Evolutionary conservation across 352 stramenopile genomes (phyloP), one percentile per base, ranked within the genome.

Genomic region (Phytopythium delawarense): DNA sequence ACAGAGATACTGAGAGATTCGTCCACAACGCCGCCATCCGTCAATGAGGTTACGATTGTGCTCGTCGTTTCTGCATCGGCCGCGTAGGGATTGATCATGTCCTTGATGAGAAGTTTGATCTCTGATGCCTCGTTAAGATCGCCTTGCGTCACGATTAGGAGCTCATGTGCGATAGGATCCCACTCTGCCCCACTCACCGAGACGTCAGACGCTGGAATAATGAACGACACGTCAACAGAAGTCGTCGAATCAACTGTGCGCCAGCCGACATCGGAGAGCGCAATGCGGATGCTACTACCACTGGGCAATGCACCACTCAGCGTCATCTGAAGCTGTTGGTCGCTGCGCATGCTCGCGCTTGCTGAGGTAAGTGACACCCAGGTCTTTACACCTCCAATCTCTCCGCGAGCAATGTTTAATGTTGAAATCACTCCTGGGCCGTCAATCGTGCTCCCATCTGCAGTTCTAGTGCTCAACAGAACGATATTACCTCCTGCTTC

Each of bases 11-110:
- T 37, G 8, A 53, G 66, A 0, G 79, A 87, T 37, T 80, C 74
- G 16, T 82, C 78, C 18, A 91, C 79, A 16, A 83, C 35, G 0
- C 79, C 77, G 0, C 42, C 57, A 52, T 87, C 79, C 21, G 74
- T 42, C 1, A 91, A 65, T 12, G 57, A 69, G 12, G 71, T 88
- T 13, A 39, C 67, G 13, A 91, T 57, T 16, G 25, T 62, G 21
- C 82, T 67, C 1, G 28, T 49, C 2, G 20, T n/a, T 9, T 61
- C 52, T 2, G 30, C 1, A 23, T 75, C 63, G 18, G 66, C 65
- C 7, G 67, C 63, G 51, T 75, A 91, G 15, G 79, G 81, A 59
- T 84, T 91, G 18, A 83, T 69, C 62, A 91, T 75, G 35, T 76
- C 69, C 7, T 79, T 56, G 4, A 89, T 56, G 2, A 82, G 25